Percentiles rank a stretch among this genome's conserved stretches.
phyloP scores from a whole-genome alignment of 2,329 filamentous ascomycete species.

The Pestalotiopsis sp. region DNA sequence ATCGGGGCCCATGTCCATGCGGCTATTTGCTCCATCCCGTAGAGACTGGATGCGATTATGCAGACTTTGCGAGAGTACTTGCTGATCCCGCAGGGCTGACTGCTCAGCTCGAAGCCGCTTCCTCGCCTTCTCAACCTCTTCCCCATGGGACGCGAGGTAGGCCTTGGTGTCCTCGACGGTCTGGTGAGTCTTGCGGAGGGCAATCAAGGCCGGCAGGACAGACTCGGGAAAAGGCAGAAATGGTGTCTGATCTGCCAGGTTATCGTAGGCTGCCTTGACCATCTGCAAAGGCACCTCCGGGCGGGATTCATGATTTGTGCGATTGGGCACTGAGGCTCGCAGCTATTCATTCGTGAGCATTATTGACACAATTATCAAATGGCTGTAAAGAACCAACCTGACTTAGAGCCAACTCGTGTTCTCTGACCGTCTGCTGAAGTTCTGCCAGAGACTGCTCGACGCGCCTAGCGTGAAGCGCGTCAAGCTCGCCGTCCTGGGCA shows the following conservation, averaged over 20 bases:
- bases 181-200: constrained; percentile 67
- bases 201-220: constrained; percentile 70
- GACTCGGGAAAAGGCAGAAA: constrained; percentile 70
- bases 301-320: constrained; percentile 20
- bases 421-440: constrained; percentile 60
- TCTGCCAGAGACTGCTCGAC: constrained; percentile 70
- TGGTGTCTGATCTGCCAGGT: constrained; percentile 62
- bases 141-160: constrained; percentile 52
- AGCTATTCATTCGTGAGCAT: not conserved
- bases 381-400: constrained; percentile 36
- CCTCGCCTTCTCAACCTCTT: constrained; percentile 44
- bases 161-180: constrained; percentile 66
- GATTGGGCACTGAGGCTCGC: constrained; percentile 16
- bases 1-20: constrained; percentile 59
- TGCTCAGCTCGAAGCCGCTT: constrained; percentile 54
- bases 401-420: constrained; percentile 54
- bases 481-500: constrained; percentile 28
- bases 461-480: constrained; percentile 50
- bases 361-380: not conserved
- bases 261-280: constrained; percentile 68
- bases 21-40: constrained; percentile 56
- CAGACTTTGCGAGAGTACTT: constrained; percentile 54
- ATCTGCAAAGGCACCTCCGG: constrained; percentile 42
- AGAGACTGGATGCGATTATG: constrained; percentile 60
- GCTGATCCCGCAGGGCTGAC: constrained; percentile 55